These are phyloP conservation scores for Stenocarpella maydis DNA, from an alignment of 2,329 filamentous ascomycete genomes.

Conservation along the genomic window DNA sequence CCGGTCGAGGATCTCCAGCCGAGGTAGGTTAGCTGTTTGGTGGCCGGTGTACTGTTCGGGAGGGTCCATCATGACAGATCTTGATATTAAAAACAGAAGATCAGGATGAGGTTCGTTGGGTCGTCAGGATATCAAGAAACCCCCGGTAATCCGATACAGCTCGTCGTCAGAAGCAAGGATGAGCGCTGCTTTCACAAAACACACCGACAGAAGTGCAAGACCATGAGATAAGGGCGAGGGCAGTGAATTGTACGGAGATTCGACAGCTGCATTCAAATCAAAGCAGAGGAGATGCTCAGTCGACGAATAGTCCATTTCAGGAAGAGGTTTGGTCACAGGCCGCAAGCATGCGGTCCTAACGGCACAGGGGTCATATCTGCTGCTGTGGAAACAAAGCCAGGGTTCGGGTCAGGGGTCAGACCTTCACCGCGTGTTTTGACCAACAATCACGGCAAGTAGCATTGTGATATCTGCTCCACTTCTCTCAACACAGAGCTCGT, in stretches of 20 bases:
- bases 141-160: neutral
- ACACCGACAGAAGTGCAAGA: neutral
- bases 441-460: neutral
- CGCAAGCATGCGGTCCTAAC: neutral
- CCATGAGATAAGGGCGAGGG: no score
- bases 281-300: neutral
- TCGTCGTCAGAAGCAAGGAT: neutral
- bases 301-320: neutral
- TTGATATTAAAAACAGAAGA: neutral
- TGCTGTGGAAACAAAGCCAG: neutral
- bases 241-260: no score
- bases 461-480: neutral
- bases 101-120: neutral
- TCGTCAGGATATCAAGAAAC: neutral
- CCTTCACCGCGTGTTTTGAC: neutral
- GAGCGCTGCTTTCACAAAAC: neutral
- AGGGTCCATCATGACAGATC: constrained; percentile 4
- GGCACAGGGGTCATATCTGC: neutral
- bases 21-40: constrained; percentile 40
- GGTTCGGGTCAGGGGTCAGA: constrained; percentile 11
- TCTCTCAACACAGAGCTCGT: neutral
- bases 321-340: neutral
- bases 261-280: neutral
- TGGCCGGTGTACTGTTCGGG: neutral
- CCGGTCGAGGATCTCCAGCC: constrained; percentile 59